Conservation (phyloP, 148 eudicot genomes). For the Vaccinium myrtillus region DNA sequence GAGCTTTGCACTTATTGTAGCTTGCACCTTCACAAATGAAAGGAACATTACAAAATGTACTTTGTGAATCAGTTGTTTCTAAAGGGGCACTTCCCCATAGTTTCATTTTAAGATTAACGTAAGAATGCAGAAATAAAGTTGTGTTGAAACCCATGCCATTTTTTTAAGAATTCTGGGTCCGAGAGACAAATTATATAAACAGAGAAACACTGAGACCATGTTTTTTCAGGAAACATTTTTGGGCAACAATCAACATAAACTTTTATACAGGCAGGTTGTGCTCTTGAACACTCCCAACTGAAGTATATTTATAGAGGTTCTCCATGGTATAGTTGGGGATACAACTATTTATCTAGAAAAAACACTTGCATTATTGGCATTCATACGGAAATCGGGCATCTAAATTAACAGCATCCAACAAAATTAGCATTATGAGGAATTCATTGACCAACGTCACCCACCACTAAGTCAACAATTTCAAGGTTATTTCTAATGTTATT, state of each 20-base stretch:
- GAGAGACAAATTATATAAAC: neutral
- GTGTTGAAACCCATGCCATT: neutral
- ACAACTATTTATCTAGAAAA: neutral
- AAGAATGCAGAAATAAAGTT: neutral
- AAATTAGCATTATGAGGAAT: neutral
- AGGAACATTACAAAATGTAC: neutral
- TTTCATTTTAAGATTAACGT: neutral
- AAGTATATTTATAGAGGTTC: neutral
- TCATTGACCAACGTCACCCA: neutral
- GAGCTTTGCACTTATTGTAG: constrained; percentile 47
- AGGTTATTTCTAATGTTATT: neutral
- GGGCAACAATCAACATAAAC: neutral
- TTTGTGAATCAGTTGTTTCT: neutral
- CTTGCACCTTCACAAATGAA: constrained; percentile 48
- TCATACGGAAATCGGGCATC: neutral
- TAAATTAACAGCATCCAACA: neutral
- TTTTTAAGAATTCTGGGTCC: neutral
- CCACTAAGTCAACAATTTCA: neutral
- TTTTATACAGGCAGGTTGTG: neutral
- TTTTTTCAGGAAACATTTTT: neutral
- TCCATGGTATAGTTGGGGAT: neutral
- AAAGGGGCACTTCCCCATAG: neutral
- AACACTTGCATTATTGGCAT: neutral
- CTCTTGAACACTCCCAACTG: neutral
- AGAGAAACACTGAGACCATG: neutral